phyloP scores from a whole-genome alignment of 768 basidiomycete genomes.

The Naganishia friedmannii region DNA sequence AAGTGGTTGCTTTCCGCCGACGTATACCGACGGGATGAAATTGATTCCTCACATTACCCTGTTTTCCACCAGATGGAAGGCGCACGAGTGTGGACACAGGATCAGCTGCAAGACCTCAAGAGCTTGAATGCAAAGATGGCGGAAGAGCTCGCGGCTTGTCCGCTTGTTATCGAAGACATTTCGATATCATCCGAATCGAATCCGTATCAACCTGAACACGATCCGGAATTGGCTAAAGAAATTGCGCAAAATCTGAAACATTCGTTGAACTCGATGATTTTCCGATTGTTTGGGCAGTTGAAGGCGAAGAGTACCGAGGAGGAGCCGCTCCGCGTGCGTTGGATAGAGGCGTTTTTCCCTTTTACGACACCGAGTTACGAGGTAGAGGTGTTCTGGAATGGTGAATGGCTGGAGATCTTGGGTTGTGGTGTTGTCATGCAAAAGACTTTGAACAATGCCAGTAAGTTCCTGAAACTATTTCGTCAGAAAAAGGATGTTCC shows the following conservation, averaged over 20 bases:
- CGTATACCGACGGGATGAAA: constrained; percentile 96
- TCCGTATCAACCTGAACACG: constrained; percentile 74
- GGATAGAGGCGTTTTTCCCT: constrained; percentile 98
- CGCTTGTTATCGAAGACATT: constrained; percentile 83
- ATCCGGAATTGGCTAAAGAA: constrained; percentile 67
- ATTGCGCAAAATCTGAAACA: constrained; percentile 84
- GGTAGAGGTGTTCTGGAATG: constrained; percentile 93
- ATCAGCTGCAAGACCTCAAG: constrained; percentile 58
- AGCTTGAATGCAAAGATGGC: constrained; percentile 69
- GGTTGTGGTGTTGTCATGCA: constrained; percentile 90
- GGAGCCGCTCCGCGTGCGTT: constrained; percentile 80
- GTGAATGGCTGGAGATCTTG: constrained; percentile 94
- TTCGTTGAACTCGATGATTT: constrained; percentile 78
- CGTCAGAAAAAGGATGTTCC: not conserved
- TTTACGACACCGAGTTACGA: constrained; percentile 98
- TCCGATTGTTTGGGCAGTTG: constrained; percentile 72
- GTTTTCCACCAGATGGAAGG: constrained; percentile 99
- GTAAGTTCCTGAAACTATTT: constrained; percentile 57
- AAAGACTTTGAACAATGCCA: constrained; percentile 77
- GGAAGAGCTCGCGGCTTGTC: constrained; percentile 63
- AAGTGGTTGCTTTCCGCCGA: constrained; percentile 91
- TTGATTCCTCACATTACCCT: constrained; percentile 92
- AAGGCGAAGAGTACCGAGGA: constrained; percentile 53
- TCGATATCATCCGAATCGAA: constrained; percentile 71
- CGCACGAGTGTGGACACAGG: constrained; percentile 65